Evolutionary conservation across 179 eudicot genomes (phyloP).

Genomic region (Nepenthes alata): DNA sequence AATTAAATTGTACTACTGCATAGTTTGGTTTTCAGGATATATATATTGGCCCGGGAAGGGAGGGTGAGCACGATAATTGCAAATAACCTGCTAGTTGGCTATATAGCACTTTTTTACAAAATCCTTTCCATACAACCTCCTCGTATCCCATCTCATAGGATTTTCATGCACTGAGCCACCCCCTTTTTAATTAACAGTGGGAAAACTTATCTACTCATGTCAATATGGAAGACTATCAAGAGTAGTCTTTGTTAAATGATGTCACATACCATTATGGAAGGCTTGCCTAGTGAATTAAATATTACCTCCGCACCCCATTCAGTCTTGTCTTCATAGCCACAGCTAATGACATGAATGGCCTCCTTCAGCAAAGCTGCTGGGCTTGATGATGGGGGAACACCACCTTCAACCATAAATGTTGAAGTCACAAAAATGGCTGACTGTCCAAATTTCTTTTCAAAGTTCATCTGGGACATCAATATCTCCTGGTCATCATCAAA

Average conservation of each 20-base stretch:
- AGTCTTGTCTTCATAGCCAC: conserved; percentile 94
- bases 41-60: too few relatives aligned
- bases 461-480: conserved; percentile 74
- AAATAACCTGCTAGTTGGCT: neutral
- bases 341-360: conserved; percentile 93
- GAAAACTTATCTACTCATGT: too few relatives aligned
- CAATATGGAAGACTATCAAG: too few relatives aligned
- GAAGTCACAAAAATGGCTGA: conserved; percentile 85
- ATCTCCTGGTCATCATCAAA: conserved; percentile 68
- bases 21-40: too few relatives aligned
- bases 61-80: neutral
- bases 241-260: too few relatives aligned
- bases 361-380: conserved; percentile 89
- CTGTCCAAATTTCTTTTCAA: conserved; percentile 90
- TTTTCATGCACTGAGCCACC: too few relatives aligned
- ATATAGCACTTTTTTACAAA: too few relatives aligned
- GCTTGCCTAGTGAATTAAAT: neutral
- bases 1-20: neutral
- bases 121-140: too few relatives aligned
- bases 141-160: too few relatives aligned
- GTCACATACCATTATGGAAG: neutral
- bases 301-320: conserved; percentile 91
- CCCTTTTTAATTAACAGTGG: too few relatives aligned
- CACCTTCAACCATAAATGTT: conserved; percentile 84
- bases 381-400: conserved; percentile 96